Conservation (phyloP, 192 early-diverging fungal species). For the Coemansia sp. region DNA sequence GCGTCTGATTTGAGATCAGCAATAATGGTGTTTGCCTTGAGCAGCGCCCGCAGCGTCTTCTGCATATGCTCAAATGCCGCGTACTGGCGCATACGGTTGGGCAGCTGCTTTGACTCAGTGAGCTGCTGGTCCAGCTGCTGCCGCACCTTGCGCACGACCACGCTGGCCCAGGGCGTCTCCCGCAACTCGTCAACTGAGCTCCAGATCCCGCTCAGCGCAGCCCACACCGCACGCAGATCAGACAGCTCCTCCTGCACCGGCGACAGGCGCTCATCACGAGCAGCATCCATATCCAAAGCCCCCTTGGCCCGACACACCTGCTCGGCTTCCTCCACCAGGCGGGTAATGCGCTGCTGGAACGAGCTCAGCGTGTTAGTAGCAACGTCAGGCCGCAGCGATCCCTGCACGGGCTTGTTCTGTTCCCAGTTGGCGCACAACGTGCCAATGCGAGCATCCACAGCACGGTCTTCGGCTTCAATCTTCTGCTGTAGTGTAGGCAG, state of each 20-base stretch:
- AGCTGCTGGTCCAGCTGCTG: conserved; percentile 81
- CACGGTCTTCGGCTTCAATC: conserved; percentile 90
- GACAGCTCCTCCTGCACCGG: conserved; percentile 87
- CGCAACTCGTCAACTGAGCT: conserved; percentile 75
- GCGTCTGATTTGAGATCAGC: conserved; percentile 95
- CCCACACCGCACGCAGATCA: conserved; percentile 94
- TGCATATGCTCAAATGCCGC: conserved; percentile 95
- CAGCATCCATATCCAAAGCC: conserved; percentile 82
- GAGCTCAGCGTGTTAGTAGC: conserved; percentile 79
- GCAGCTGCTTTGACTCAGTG: conserved; percentile 83
- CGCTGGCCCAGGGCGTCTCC: conserved; percentile 82
- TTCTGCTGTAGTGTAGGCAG: conserved; percentile 90
- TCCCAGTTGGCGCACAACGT: conserved; percentile 90
- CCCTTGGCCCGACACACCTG: conserved; percentile 89
- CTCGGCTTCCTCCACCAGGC: conserved; percentile 81
- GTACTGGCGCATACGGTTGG: conserved; percentile 96
- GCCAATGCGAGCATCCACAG: conserved; percentile 79
- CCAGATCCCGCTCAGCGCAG: conserved; percentile 79
- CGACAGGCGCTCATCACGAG: conserved; percentile 66
- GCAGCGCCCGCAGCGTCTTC: conserved; percentile 71
- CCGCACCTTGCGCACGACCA: conserved; percentile 87
- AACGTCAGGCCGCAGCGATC: conserved; percentile 81
- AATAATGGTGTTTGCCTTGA: conserved; percentile 78
- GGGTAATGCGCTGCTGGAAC: conserved; percentile 79
- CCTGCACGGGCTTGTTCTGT: conserved; percentile 90